A percentile compares a stretch with the other conserved stretches of the same genome.
Conservation (phyloP, 2,329 filamentous ascomycete genomes). For the Byssochlamys sp. region DNA sequence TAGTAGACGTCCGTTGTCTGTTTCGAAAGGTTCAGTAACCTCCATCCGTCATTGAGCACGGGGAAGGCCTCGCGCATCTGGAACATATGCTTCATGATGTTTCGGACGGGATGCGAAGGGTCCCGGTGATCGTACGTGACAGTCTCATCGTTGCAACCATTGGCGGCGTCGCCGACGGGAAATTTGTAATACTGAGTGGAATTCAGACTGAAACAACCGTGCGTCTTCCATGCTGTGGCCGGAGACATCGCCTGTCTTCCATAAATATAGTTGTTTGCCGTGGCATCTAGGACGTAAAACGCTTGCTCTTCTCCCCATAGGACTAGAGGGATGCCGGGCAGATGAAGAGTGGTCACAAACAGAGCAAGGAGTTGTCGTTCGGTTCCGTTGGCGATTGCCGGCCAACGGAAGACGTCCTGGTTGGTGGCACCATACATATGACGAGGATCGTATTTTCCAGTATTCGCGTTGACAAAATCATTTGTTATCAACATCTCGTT, state of each 20-base stretch:
- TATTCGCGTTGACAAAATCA: constrained; percentile 52
- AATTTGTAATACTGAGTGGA: constrained; percentile 50
- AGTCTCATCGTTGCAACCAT: constrained; percentile 48
- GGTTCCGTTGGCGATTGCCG: constrained; percentile 48
- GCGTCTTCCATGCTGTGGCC: constrained; percentile 53
- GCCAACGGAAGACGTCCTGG: constrained; percentile 59
- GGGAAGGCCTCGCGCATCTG: constrained; percentile 49
- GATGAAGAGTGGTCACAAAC: constrained; percentile 50
- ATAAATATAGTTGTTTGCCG: constrained; percentile 56
- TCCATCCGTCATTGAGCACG: constrained; percentile 51
- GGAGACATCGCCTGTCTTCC: constrained; percentile 55
- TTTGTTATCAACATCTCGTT: constrained; percentile 49
- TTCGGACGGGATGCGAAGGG: constrained; percentile 51
- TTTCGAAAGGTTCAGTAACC: constrained; percentile 47
- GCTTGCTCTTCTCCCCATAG: constrained; percentile 59
- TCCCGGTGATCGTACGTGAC: constrained; percentile 55
- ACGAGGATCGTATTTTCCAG: constrained; percentile 52
- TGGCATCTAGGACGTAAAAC: constrained; percentile 55
- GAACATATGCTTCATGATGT: constrained; percentile 54
- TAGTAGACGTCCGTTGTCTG: constrained; percentile 43
- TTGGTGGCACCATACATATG: constrained; percentile 58
- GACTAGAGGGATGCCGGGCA: constrained; percentile 53
- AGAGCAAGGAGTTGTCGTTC: constrained; percentile 49
- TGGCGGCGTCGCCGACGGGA: constrained; percentile 45
- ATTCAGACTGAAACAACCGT: constrained; percentile 53